These are phyloP conservation scores for Scenedesmus sp. DNA, from an alignment of 163 green algal genomes.

Conservation along the genomic window DNA sequence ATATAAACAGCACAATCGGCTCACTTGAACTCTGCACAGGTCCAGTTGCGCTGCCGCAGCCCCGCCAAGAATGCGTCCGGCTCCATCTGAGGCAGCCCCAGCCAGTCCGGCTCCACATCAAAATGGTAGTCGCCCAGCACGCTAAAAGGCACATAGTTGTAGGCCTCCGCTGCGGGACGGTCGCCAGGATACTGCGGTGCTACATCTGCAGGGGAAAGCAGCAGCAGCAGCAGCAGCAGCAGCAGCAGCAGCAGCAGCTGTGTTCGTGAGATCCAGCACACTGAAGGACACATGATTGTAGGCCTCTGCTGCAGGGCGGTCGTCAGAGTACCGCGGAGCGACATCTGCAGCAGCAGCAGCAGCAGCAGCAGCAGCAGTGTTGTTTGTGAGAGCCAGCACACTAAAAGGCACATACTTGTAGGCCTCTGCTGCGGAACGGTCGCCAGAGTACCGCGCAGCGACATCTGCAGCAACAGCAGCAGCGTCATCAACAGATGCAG, in stretches of 20 bases:
- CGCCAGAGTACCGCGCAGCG: background rate
- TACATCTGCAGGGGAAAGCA: background rate
- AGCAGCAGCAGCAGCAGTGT: too few relatives aligned
- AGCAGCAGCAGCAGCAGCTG: background rate
- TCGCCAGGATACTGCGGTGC: background rate
- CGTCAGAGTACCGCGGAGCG: background rate
- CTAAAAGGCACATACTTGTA: slow-evolving; percentile 68
- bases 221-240: background rate
- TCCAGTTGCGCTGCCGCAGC: slow-evolving; percentile 92
- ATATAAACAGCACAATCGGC: background rate
- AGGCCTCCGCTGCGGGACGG: slow-evolving; percentile 35
- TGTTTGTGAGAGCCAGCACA: slow-evolving; percentile 51
- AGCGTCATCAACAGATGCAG: background rate
- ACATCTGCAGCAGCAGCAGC: background rate
- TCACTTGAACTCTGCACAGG: slow-evolving; percentile 67
- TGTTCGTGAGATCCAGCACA: background rate
- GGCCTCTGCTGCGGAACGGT: slow-evolving; percentile 1
- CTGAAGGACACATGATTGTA: slow-evolving; percentile 57
- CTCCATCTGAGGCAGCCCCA: slow-evolving; percentile 70
- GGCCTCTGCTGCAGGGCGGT: background rate
- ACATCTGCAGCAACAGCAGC: background rate
- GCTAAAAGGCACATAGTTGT: slow-evolving; percentile 64
- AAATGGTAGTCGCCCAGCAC: slow-evolving; percentile 67
- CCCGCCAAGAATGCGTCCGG: slow-evolving; percentile 67
- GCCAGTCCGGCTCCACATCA: slow-evolving; percentile 82